Base-by-base conservation (phyloP, 805 yeast genomes). In the Starmera quercuum region DNA sequence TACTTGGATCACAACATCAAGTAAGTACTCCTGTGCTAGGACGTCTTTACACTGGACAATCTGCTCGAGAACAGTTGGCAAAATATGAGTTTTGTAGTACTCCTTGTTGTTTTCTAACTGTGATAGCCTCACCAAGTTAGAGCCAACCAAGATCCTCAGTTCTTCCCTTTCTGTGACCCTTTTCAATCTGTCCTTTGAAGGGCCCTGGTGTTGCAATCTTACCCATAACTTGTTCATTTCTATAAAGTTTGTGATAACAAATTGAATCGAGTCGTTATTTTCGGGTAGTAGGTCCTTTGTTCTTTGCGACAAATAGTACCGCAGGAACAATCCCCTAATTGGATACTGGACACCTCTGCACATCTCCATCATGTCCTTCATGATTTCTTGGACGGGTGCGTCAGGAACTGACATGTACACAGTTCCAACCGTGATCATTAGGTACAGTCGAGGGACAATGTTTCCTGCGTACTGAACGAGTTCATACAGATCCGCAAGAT, bases 171-270 rank as follows among this genome's bases (percentile, higher is more conserved):
- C 97, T 39, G 67, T 70, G 16, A 70, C 72, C 36, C 97, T 69
- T 54, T 81, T 74, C 25, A 68, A 75, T 26, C 84, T 71, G 47
- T 90, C 96, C 27, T 83, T 72, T 4, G 90, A 74, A 41, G 86
- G 95, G 2, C 97, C 97, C 58, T 87, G 95, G 54, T 88, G 95
- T 59, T 90, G 97, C 44, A 88, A 64, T 33, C 98, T 72, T 4
- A 92, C 97, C 98, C 98, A 92, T 30, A 92, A 66, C 57, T 92
- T 92, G 63, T 92, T 92, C 98, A 92, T 92, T 56, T 92, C 98
- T 37, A 90, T 78, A 55, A 92, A 92, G 55, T 92, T 92, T 14
- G 84, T 75, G 33, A 85, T 69, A 23, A 88, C 73, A 51, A 88
- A 90, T 37, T 78, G 76, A 27, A 86, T 81, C 3, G 88, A 76